These are phyloP conservation scores for Fragaria vesca DNA, from an alignment of 306 rosid species.

Conservation along the genomic window DNA sequence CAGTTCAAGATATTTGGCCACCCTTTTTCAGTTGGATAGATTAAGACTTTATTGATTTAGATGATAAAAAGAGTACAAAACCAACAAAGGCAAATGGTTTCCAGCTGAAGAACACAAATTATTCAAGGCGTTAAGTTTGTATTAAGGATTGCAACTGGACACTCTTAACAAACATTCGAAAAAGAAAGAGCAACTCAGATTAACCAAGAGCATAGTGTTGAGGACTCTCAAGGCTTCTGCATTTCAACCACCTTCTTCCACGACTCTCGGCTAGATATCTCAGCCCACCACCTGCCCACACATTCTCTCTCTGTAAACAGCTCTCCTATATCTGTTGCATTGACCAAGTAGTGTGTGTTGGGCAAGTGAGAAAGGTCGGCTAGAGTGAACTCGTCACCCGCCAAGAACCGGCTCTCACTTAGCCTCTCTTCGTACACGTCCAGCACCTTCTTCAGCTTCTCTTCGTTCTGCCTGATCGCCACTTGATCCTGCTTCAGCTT, in stretches of 20 bases:
- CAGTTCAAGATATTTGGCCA: not conserved
- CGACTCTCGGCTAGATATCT: slow-evolving; percentile 63
- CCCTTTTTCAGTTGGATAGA: not conserved
- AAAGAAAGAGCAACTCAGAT: not conserved
- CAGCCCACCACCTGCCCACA: slow-evolving; percentile 81
- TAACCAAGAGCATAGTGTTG: not conserved
- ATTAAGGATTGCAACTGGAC: not conserved
- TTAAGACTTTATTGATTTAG: not conserved
- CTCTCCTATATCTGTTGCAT: slow-evolving; percentile 33
- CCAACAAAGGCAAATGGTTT: not conserved
- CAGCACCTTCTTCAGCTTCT: slow-evolving; percentile 62
- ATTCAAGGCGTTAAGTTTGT: not conserved
- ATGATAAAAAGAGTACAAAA: not conserved
- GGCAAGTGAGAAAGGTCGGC: slow-evolving; percentile 94
- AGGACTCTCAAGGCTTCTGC: slow-evolving; percentile 31
- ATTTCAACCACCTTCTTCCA: slow-evolving; percentile 61
- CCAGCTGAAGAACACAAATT: not conserved
- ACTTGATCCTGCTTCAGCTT: slow-evolving; percentile 59
- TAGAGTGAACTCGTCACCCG: slow-evolving; percentile 70
- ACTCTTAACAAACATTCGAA: not conserved
- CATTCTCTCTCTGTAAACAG: slow-evolving; percentile 50
- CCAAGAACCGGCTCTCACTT: slow-evolving; percentile 57
- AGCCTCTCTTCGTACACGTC: slow-evolving; percentile 67
- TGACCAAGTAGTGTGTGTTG: slow-evolving; percentile 54
- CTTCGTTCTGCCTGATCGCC: slow-evolving; percentile 49